A percentile compares a stretch with the other conserved stretches of the same genome.
Evolutionary conservation across 768 basidiomycete genomes (phyloP).

Genomic region (Calocybe gangraenosa): DNA sequence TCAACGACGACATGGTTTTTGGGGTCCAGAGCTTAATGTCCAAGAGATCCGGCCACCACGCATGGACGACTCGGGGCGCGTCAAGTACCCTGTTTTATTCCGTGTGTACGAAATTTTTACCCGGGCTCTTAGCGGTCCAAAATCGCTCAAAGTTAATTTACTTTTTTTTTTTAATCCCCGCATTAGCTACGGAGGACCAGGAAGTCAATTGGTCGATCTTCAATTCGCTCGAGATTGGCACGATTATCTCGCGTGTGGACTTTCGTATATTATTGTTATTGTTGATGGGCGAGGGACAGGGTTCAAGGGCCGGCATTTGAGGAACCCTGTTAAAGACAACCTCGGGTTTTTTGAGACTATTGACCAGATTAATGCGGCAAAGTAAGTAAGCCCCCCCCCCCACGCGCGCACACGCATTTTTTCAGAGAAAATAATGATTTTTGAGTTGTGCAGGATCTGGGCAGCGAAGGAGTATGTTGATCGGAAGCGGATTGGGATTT

Average conservation of each 20-base stretch:
- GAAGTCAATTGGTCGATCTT: constrained; percentile 72
- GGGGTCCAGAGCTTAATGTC: constrained; percentile 71
- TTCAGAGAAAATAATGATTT: too few species aligned
- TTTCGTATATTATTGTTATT: constrained; percentile 81
- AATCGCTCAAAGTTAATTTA: constrained; percentile 11
- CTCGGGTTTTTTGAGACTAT: constrained; percentile 85
- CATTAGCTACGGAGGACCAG: constrained; percentile 84
- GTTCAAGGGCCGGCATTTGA: constrained; percentile 76
- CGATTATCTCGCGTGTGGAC: constrained; percentile 74
- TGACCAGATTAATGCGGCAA: constrained; percentile 89
- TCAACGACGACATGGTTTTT: too few species aligned
- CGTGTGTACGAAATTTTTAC: constrained; percentile 53
- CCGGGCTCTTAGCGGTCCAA: constrained; percentile 1
- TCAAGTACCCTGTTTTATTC: constrained; percentile 94
- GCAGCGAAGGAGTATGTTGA: constrained; percentile 88
- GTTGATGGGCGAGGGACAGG: constrained; percentile 96
- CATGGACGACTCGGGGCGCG: constrained; percentile 93
- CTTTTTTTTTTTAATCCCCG: constrained; percentile 7
- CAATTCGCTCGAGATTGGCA: constrained; percentile 79
- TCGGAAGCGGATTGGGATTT: constrained; percentile 83
- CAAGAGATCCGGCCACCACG: constrained; percentile 87
- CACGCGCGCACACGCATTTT: too few species aligned
- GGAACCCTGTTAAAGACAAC: constrained; percentile 86
- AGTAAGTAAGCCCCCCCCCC: too few species aligned
- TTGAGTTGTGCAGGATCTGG: constrained; percentile 62